These are phyloP conservation scores for Gynandropsis gynandra DNA, from an alignment of 345 rosid species.

Conservation along the genomic window DNA sequence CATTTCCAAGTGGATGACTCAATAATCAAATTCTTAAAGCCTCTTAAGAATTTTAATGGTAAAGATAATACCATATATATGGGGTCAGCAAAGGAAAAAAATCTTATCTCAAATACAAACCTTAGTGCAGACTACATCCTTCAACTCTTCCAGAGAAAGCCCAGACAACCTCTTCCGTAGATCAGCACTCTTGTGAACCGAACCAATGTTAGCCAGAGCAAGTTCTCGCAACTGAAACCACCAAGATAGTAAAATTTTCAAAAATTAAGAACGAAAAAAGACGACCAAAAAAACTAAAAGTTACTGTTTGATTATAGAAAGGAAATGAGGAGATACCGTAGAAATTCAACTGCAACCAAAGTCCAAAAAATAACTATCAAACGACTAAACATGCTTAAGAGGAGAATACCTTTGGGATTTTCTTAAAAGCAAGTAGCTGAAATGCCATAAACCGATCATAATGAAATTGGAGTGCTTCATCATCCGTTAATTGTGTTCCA, in stretches of 20 bases:
- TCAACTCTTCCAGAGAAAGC: constrained; percentile 69
- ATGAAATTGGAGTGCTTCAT: constrained; percentile 85
- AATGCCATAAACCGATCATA: constrained; percentile 80
- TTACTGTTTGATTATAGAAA: constrained; percentile 18
- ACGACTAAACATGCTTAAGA: constrained; percentile 8
- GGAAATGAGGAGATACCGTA: constrained; percentile 6
- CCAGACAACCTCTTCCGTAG: constrained; percentile 78
- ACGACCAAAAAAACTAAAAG: neutral
- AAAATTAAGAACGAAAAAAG: constrained; percentile 11
- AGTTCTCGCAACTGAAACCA: constrained; percentile 71
- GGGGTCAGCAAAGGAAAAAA: constrained; percentile 5
- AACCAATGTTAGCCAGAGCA: constrained; percentile 76
- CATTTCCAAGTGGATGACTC: neutral
- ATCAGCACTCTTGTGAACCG: constrained; percentile 81
- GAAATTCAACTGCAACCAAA: constrained; percentile 8
- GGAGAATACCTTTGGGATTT: constrained; percentile 72
- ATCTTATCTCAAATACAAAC: constrained; percentile 35
- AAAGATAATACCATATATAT: constrained; percentile 1
- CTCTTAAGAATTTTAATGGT: neutral
- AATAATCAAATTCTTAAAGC: constrained; percentile 1
- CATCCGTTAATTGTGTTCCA: constrained; percentile 91
- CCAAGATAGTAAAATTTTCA: constrained; percentile 11
- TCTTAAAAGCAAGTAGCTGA: constrained; percentile 85
- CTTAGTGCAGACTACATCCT: constrained; percentile 89
- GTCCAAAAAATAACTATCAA: constrained; percentile 10